Conservation (phyloP, 2,329 filamentous ascomycete species). For the Hypoxylon sp. region DNA sequence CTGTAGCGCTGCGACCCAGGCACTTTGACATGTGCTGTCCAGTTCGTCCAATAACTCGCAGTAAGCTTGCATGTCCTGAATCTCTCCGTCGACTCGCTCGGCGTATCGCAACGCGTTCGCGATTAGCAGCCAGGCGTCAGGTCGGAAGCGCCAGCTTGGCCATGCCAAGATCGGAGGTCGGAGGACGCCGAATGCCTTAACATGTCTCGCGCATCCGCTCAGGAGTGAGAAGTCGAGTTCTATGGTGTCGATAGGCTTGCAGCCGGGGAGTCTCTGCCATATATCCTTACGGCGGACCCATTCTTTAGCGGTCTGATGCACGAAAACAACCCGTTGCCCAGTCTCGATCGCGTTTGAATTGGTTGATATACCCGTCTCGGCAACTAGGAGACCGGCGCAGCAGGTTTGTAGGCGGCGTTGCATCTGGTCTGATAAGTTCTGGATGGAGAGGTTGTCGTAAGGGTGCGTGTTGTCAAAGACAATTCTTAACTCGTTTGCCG, state of each 20-base stretch:
- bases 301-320: conserved; percentile 55
- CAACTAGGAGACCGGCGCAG: conserved; percentile 52
- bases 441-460: conserved; percentile 42
- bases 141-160: conserved; percentile 53
- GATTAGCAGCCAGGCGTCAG: conserved; percentile 53
- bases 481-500: conserved; percentile 47
- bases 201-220: conserved; percentile 52
- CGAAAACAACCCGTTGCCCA: conserved; percentile 52
- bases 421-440: conserved; percentile 49
- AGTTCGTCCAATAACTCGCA: conserved; percentile 52
- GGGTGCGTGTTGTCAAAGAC: conserved; percentile 44
- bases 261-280: conserved; percentile 50
- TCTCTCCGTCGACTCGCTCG: conserved; percentile 48
- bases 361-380: conserved; percentile 44
- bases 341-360: conserved; percentile 44
- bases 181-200: conserved; percentile 50
- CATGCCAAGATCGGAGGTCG: conserved; percentile 51
- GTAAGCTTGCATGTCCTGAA: conserved; percentile 47
- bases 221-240: conserved; percentile 52
- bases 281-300: conserved; percentile 53
- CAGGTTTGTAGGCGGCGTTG: conserved; percentile 47
- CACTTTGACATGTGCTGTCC: conserved; percentile 50
- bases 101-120: conserved; percentile 53
- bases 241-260: conserved; percentile 40
- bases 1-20: conserved; percentile 50